phyloP scores from a whole-genome alignment of 257 asterid genomes.

The Solanum arcanum region DNA sequence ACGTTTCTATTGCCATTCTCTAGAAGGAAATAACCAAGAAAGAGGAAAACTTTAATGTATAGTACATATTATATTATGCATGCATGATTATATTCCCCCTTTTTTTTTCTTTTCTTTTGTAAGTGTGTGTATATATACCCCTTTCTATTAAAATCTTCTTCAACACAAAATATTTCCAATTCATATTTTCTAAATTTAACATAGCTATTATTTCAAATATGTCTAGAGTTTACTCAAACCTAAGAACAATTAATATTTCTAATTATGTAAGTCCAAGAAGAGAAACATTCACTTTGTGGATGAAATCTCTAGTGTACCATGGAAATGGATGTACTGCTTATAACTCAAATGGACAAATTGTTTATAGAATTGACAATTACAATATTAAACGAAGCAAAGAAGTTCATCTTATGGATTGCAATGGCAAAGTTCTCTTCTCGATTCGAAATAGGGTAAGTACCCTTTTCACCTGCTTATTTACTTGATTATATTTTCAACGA shows the following conservation, averaged over 20 bases:
- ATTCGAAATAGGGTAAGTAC: slow-evolving; percentile 34
- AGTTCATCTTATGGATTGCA: slow-evolving; percentile 46
- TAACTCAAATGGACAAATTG: slow-evolving; percentile 31
- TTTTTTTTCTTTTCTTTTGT: background rate
- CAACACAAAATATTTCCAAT: background rate
- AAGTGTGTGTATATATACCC: background rate
- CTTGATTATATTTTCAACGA: background rate
- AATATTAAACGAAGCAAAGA: slow-evolving; percentile 23
- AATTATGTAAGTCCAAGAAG: slow-evolving; percentile 12
- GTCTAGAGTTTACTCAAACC: slow-evolving; percentile 50
- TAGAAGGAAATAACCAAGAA: background rate
- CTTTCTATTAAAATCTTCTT: background rate
- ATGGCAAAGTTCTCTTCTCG: slow-evolving; percentile 43
- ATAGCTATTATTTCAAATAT: slow-evolving; percentile 5
- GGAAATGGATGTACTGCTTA: slow-evolving; percentile 59
- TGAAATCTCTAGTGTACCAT: slow-evolving; percentile 55
- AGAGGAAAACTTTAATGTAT: background rate
- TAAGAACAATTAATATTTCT: background rate
- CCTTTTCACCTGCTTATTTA: background rate
- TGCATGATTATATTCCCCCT: background rate
- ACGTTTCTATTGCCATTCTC: background rate
- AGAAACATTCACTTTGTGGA: slow-evolving; percentile 54
- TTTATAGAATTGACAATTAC: slow-evolving; percentile 29
- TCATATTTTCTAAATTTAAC: background rate
- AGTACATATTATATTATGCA: background rate